phyloP scores from a whole-genome alignment of 1,284 basidiomycete genomes.

The Puccinia brachypodii region DNA sequence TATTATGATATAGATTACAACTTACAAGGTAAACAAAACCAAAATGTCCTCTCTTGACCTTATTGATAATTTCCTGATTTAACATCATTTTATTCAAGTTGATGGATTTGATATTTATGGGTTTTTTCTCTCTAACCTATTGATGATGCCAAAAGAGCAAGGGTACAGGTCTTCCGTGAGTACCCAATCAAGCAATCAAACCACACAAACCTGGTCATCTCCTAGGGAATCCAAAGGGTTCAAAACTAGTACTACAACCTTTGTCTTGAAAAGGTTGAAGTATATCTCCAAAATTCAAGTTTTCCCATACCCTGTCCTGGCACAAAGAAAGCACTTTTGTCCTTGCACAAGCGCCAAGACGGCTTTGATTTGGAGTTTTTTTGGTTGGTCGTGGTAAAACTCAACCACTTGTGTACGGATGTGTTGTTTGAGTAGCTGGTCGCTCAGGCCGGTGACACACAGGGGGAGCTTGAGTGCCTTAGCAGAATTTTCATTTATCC shows the following conservation, averaged over 20 bases:
- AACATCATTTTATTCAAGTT: background rate
- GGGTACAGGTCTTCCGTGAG: background rate
- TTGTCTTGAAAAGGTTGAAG: no score
- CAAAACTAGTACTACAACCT: background rate
- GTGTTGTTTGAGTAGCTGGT: background rate
- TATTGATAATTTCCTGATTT: background rate
- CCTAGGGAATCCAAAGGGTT: constrained; percentile 14
- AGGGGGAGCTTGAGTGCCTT: no score
- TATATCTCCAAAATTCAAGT: background rate
- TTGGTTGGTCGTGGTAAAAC: background rate
- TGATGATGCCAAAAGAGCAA: background rate
- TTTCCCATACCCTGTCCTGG: background rate
- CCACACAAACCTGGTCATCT: background rate
- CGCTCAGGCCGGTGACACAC: background rate
- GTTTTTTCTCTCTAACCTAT: background rate
- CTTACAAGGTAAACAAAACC: constrained; percentile 11
- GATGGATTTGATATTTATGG: background rate
- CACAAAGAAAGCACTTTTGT: background rate
- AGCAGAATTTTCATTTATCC: no score
- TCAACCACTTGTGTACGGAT: background rate
- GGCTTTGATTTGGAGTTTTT: background rate
- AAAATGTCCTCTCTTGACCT: background rate
- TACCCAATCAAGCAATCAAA: no score
- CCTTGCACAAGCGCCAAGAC: background rate
- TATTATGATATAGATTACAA: background rate